Conservation (phyloP, 352 stramenopile genomes). For the Saprolegnia parasitica region DNA sequence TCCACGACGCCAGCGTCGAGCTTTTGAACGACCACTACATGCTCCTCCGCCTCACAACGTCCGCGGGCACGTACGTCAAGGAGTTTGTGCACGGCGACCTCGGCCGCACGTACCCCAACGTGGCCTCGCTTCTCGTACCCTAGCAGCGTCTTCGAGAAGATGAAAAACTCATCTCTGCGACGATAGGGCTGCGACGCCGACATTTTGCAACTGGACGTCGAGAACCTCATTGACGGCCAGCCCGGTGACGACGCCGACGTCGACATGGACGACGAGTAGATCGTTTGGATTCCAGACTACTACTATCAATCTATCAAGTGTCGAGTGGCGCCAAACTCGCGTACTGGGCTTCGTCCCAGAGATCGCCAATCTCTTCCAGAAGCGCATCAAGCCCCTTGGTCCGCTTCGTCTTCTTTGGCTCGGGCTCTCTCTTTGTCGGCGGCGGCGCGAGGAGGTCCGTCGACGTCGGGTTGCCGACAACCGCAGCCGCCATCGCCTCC, state of each 20-base stretch:
- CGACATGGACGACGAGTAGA: neutral
- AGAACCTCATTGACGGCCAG: slow-evolving; percentile 72
- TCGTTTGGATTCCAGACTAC: too few species aligned
- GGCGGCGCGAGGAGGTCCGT: neutral
- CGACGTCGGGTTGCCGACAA: slow-evolving; percentile 36
- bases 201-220: slow-evolving; percentile 97
- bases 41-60: slow-evolving; percentile 92
- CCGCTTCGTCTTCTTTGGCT: slow-evolving; percentile 3
- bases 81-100: slow-evolving; percentile 99
- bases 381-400: slow-evolving; percentile 35
- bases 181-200: slow-evolving; percentile 83
- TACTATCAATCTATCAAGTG: neutral
- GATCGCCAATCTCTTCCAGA: slow-evolving; percentile 58
- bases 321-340: slow-evolving; percentile 39
- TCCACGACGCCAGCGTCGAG: slow-evolving; percentile 80
- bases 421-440: neutral
- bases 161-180: too few species aligned
- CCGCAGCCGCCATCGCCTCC: slow-evolving; percentile 55
- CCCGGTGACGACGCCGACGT: neutral
- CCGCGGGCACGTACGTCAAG: slow-evolving; percentile 98
- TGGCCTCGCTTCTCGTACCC: slow-evolving; percentile 84
- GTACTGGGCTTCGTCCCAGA: slow-evolving; percentile 83
- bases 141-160: too few species aligned
- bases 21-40: slow-evolving; percentile 97
- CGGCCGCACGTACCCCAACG: slow-evolving; percentile 93